Base-by-base conservation (phyloP, 768 basidiomycete genomes). In the Rhodotorula taiwanensis region DNA sequence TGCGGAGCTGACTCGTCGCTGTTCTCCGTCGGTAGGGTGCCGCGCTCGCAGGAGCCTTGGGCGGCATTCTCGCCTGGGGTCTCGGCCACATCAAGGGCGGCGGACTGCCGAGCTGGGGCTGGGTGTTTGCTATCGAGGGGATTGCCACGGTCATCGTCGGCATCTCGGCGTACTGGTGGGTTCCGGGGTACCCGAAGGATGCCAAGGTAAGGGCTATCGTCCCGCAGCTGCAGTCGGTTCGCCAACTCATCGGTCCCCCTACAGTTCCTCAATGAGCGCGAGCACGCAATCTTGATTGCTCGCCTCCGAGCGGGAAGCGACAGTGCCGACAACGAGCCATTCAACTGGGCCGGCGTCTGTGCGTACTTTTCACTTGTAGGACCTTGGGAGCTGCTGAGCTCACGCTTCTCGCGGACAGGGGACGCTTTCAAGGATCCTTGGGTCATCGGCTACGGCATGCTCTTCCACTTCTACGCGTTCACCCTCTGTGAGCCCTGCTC, bases 141-240 rank as follows among this genome's bases (percentile, higher is more conserved):
- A 81, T 85, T 33, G 83, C 83, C 72, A 86, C 84, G 11, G 74
- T 79, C 7, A 76, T 72, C 15, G 70, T 82, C 39, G 64, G 64
- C 3, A 9, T 62, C 25, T 14, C 33, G 0, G 63, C 68, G 6
- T 83, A 82, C 69, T 82, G 80, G 61, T 67, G 82, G 41, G 80
- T 84, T 2, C 83, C 83, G 13, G 82, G 81, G 5, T 84, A 82
- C 81, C 80, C 83, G 8, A 78, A 82, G 55, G 77, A 81, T 54
- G 81, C 82, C 1, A 81, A 74, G 53, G 80, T 74, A 47, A 42
- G 53, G 55, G 15, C 11, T 31, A 25, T 28, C 39, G 48, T 42
- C 51, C 31, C 10, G 8, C 2, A 1, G 23, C 31, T 33, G 14
- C 48, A 21, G 20, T 20, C 33, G 23, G 1, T 31, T 3, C 8